These are phyloP conservation scores for Taphrina betulina DNA, from an alignment of 1,139 yeast species.

Conservation along the genomic window DNA sequence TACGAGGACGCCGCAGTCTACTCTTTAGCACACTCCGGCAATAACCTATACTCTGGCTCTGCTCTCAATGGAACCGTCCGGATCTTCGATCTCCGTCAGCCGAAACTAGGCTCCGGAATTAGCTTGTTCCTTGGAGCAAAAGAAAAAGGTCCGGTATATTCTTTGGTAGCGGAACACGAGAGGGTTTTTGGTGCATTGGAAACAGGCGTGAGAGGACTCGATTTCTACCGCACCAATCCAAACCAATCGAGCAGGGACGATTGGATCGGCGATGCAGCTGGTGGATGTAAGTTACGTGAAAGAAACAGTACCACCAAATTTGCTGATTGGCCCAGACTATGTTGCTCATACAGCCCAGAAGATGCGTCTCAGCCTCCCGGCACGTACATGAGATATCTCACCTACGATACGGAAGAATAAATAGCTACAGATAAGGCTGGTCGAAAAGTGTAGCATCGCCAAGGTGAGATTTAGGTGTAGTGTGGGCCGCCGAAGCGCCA, in stretches of 20 bases:
- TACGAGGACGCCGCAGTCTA: conserved; percentile 5
- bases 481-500: too few relatives aligned
- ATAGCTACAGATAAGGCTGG: too few relatives aligned
- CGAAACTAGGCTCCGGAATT: neutral
- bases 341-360: conserved; percentile 10
- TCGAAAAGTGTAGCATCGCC: too few relatives aligned
- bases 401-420: too few relatives aligned
- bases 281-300: neutral
- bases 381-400: too few relatives aligned
- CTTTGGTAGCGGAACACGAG: conserved; percentile 24
- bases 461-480: too few relatives aligned
- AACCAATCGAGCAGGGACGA: neutral
- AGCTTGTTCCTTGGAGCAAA: conserved; percentile 12
- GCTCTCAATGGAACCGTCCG: conserved; percentile 4
- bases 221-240: conserved; percentile 9
- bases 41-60: conserved; percentile 3
- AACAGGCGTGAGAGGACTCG: conserved; percentile 10
- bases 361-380: conserved; percentile 5
- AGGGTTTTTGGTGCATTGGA: conserved; percentile 24
- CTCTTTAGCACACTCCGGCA: neutral
- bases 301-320: too few relatives aligned
- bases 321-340: conserved; percentile 3
- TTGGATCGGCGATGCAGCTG: conserved; percentile 6
- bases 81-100: neutral
- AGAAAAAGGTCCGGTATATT: conserved; percentile 22